Base-by-base conservation (phyloP, 805 yeast species). In the Barnettozyma salicaria region DNA sequence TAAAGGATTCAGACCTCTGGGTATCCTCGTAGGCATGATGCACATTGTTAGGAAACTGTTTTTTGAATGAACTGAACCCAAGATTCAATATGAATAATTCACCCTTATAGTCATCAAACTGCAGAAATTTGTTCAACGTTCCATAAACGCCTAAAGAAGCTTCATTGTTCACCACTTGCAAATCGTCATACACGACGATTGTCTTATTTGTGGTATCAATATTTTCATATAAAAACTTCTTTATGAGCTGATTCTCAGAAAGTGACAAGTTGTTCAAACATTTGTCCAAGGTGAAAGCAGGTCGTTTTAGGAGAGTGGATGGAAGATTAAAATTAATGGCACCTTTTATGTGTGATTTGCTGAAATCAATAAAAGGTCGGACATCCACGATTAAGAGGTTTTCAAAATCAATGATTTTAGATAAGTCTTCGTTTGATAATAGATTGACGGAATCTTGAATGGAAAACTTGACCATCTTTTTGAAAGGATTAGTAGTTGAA, bases 321-420 rank as follows among this genome's bases (percentile, higher is more conserved):
- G 97, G 97, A 11, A 89, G 61, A 57, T 95, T 85, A 25, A 90
- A 70, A 55, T 86, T 86, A 30, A 85, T 64, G 1, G 97, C 73
- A 28, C 71, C 65, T 4, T 49, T 51, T 10, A 90, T 58, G 43
- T 80, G 87, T 3, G 68, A 53, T 41, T 67, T 71, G 29, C 78
- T 69, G 54, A 65, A 86, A 40, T 84, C 90, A 18, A 83, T 78
- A 53, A 78, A 86, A 0, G 96, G 85, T 38, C 97, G 65, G 9
- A 83, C 79, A 55, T 89, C 97, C 12, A 87, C 63, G 3, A 82
- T 50, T n/a, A 85, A 48, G 5, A 69, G 21, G 27, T 52, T 53
- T 11, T 35, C 36, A 19, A 12, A 13, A 1, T 14, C 27, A 16
- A 48, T 19, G n/a, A 44, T 20, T 3, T 11, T 10, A 1, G 44